A percentile compares a stretch with the other conserved stretches of the same genome.
phyloP scores from a whole-genome alignment of 1,284 basidiomycete species.

The Sporisorium reilianum region DNA sequence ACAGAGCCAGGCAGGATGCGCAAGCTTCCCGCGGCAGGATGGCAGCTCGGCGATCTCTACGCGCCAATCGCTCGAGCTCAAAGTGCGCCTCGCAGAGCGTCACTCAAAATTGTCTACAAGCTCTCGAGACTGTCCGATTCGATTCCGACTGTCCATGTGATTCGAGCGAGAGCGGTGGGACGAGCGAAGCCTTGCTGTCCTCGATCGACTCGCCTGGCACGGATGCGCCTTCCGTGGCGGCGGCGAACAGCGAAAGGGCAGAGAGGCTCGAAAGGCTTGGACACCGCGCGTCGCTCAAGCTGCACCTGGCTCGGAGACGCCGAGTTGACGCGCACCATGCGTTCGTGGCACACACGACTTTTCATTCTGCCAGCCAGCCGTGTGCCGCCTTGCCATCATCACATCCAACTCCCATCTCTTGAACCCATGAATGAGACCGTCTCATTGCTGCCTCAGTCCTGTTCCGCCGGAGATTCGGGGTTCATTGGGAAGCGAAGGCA shows the following conservation, averaged over 20 bases:
- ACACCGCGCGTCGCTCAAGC: neutral
- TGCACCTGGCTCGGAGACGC: slow-evolving; percentile 5
- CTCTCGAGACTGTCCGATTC: neutral
- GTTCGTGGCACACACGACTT: neutral
- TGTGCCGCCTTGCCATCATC: too few species aligned
- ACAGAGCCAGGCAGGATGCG: neutral
- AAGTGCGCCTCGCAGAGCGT: neutral
- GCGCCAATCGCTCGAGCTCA: neutral
- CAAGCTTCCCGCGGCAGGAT: slow-evolving; percentile 2
- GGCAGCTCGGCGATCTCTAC: slow-evolving; percentile 5
- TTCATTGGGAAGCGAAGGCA: too few species aligned
- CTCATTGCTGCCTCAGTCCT: too few species aligned
- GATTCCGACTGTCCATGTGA: neutral
- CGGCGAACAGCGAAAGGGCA: too few species aligned
- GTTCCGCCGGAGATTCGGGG: too few species aligned
- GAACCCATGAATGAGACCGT: too few species aligned
- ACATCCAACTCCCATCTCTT: too few species aligned
- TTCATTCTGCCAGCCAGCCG: neutral
- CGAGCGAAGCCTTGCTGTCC: neutral
- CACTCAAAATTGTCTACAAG: too few species aligned
- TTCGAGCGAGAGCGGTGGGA: neutral
- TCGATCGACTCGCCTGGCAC: neutral
- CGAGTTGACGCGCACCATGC: neutral
- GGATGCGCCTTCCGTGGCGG: neutral
- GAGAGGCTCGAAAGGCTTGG: neutral